Base-by-base conservation (phyloP, 2,329 filamentous ascomycete genomes). In the Coniochaeta prunicola region DNA sequence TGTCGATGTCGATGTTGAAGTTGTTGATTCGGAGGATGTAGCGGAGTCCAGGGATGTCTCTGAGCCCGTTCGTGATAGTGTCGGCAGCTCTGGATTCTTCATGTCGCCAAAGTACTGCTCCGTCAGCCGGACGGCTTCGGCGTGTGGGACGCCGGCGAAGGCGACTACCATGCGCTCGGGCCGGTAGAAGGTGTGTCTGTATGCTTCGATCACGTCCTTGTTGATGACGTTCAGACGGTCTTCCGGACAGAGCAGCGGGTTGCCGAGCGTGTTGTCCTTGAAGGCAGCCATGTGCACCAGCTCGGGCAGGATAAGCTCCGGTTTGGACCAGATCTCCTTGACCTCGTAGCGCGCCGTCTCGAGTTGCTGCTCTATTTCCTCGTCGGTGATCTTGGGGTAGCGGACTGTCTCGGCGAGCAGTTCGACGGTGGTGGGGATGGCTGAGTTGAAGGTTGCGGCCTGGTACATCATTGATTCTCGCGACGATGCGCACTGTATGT, bases 391-490 rank as follows among this genome's bases (percentile, higher is more conserved):
- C 58, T 82, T 74, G 6, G 94, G 91, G 64, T 96, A 84, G 60
- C 91, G 88, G 62, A 99, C 96, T 33, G 94, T 97, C 73, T 99
- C 94, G 60, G 94, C 93, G 42, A 99, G 83, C 19, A 99, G 76
- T 31, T 82, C 91, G 26, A 96, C 84, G 13, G 93, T 91, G 9
- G 85, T 85, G 7, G 90, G 87, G 9, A 99, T 92, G 19, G 91
- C 88, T 28, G 88, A 88, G 78, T 99, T 99, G 83, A 99, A 99
- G 31, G 92, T 97, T 28, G 94, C 94, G 1, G 92, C 91, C 74
- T 99, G 94, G 78, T 99, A 99, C 94, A 99, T 99, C 76, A 99
- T 84, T 59, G 91, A 91, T 75, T 99, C 94, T 64, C 94, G 83
- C 1, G 92, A 96, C 1, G 92, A 97, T 12, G 93, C 92, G 76